phyloP scores from a whole-genome alignment of 129 eudicot genomes.

The Helianthus tuberosus region DNA sequence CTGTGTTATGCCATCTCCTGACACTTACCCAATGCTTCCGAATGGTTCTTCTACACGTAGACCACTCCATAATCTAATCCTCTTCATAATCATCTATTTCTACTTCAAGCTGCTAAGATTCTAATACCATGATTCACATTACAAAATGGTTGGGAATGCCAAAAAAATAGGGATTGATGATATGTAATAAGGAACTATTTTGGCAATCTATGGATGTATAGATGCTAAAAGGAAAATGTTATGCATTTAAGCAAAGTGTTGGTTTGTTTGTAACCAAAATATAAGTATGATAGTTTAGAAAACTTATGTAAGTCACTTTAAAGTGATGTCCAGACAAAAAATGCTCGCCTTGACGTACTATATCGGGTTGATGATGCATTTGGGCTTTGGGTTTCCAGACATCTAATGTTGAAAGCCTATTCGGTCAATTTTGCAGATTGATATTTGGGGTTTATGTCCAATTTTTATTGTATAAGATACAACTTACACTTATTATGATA shows the following conservation, averaged over 20 bases:
- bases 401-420: no score
- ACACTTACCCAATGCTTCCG: conserved; percentile 68
- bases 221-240: not conserved
- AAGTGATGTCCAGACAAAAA: not conserved
- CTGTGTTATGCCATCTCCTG: conserved; percentile 76
- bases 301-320: not conserved
- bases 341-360: not conserved
- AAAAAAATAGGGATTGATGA: not conserved
- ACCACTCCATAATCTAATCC: conserved; percentile 21
- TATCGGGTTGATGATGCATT: not conserved
- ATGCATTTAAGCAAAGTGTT: not conserved
- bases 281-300: not conserved
- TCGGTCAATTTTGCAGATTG: no score
- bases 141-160: not conserved
- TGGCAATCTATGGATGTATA: not conserved
- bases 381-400: not conserved
- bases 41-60: conserved; percentile 36
- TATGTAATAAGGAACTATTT: not conserved
- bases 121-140: not conserved
- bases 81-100: conserved; percentile 28
- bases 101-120: conserved; percentile 22
- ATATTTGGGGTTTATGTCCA: no score
- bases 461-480: no score
- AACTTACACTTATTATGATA: no score
- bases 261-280: not conserved